Base-by-base conservation (phyloP, 2,329 filamentous ascomycete genomes). In the Ophiostoma ulmi region DNA sequence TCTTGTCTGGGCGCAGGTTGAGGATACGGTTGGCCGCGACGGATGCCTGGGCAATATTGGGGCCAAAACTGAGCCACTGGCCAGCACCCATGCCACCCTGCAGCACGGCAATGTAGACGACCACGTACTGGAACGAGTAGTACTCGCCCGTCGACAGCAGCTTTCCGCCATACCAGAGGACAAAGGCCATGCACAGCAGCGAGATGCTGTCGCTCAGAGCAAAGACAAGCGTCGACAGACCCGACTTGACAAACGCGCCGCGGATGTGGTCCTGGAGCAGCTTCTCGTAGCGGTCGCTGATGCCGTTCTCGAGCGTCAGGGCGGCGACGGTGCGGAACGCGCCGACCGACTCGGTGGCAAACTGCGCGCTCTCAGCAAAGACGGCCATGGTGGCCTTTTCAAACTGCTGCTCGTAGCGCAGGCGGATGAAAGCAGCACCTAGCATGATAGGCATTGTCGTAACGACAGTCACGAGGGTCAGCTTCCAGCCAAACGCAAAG, bases 401-500 rank as follows among this genome's bases (percentile, higher is more conserved):
- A 72, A 92, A 91, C 72, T 72, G 66, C n/a, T 88, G 78, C 77
- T 91, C 89, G 74, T 86, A 86, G 72, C 80, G 82, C 74, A 87
- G 79, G 1, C 85, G 82, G 77, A 81, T 84, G 75, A 82, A 88
- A 0, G 82, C 82, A 0, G 83, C 81, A 5, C 77, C 70, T 3
- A 87, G 73, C 64, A 83, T 80, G 31, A 87, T 76, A 0, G 86
- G 86, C 70, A 86, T 78, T 0, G 6, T 85, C 84, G 10, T 90
- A 86, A 74, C 87, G 10, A 88, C 80, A 0, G 86, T 84, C 0
- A 94, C 88, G 0, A 93, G 80, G 0, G 89, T 87, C 10, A 94
- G 82, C 77, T 93, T 94, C 91, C 91, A 94, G 1, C 90, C 89
- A 76, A 90, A 92, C 4, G 84, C 81, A 75, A 92, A 93, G 0